Conservation (phyloP, 192 early-diverging fungal genomes). For the Thamnidium elegans region DNA sequence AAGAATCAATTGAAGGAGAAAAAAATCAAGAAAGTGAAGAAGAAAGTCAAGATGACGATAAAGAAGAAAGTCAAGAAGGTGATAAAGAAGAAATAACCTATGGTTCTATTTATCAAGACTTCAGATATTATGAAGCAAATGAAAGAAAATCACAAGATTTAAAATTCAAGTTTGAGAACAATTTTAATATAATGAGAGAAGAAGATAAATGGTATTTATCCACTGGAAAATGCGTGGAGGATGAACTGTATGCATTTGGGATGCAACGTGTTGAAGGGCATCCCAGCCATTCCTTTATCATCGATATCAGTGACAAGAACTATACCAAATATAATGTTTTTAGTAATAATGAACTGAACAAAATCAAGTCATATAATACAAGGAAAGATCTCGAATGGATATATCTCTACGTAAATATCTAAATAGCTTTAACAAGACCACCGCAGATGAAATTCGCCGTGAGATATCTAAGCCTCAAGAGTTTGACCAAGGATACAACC, state of each 20-base stretch:
- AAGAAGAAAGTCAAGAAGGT: too few relatives aligned
- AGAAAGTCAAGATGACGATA: too few relatives aligned
- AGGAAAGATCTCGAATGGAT: not conserved
- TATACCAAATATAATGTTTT: not conserved
- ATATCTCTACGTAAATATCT: not conserved
- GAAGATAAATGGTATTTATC: constrained; percentile 5
- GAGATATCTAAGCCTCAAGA: not conserved
- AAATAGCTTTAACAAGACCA: not conserved
- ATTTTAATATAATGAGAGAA: too few relatives aligned
- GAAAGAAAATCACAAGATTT: too few relatives aligned
- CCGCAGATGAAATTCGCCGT: not conserved
- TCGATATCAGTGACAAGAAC: not conserved
- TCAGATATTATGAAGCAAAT: too few relatives aligned
- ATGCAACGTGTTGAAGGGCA: not conserved
- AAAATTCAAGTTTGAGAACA: too few relatives aligned
- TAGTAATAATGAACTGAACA: not conserved
- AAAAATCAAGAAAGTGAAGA: too few relatives aligned
- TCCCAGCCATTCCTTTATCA: not conserved
- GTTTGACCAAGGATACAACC: not conserved
- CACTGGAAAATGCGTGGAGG: not conserved
- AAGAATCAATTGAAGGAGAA: too few relatives aligned
- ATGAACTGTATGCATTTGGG: not conserved
- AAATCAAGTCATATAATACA: not conserved
- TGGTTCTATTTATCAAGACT: too few relatives aligned
- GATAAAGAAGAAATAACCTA: too few relatives aligned